Percentiles rank a stretch among this genome's conserved stretches.
Evolutionary conservation across 345 rosid genomes (phyloP).

Genomic region (Sonneratia alba): DNA sequence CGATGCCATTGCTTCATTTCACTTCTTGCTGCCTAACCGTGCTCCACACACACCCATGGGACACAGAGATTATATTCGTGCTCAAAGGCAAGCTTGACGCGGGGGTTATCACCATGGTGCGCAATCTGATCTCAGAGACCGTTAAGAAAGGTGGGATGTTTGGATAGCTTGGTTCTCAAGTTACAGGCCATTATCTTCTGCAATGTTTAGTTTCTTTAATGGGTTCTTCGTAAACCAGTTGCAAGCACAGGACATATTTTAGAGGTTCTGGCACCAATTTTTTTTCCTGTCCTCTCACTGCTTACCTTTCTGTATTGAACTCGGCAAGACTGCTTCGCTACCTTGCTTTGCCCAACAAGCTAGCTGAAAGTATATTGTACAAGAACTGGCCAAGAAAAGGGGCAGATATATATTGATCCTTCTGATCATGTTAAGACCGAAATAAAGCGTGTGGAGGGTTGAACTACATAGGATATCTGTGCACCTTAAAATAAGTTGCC

Average conservation of each 20-base stretch:
- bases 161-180: no score
- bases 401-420: constrained; percentile 24
- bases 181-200: no score
- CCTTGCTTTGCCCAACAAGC: constrained; percentile 27
- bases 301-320: background rate
- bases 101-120: constrained; percentile 50
- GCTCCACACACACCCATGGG: constrained; percentile 69
- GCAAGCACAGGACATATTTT: no score
- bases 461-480: no score
- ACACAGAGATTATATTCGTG: constrained; percentile 50
- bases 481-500: no score
- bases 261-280: no score
- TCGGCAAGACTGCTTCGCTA: background rate
- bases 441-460: no score
- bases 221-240: no score
- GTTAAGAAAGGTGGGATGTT: constrained; percentile 39
- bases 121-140: constrained; percentile 36
- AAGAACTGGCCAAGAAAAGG: constrained; percentile 79
- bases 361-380: constrained; percentile 54
- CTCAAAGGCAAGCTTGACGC: constrained; percentile 57
- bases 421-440: no score
- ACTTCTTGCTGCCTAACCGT: constrained; percentile 46
- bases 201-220: no score
- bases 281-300: no score
- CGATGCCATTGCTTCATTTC: constrained; percentile 50